Conservation (phyloP, 495 filamentous ascomycete genomes). For the Pseudevernia furfuracea region DNA sequence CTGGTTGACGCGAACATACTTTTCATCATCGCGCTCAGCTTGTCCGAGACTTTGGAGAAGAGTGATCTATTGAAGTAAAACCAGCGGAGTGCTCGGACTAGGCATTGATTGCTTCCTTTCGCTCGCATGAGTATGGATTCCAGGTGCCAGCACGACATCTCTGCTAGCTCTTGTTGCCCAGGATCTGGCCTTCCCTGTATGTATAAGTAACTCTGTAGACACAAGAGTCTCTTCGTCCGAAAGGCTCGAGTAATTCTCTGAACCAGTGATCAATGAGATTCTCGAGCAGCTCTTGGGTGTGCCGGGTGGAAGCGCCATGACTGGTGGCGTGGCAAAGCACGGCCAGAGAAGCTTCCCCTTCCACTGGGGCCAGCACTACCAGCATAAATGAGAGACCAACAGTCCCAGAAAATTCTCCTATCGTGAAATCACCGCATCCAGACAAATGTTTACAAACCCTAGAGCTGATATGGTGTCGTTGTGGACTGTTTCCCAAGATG, state of each 20-base stretch:
- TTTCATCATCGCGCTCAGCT: conserved; percentile 52
- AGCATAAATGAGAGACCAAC: too few relatives aligned
- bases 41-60: conserved; percentile 56
- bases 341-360: background rate
- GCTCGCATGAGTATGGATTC: background rate
- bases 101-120: background rate
- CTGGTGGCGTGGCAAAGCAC: background rate
- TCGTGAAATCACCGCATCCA: too few relatives aligned
- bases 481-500: background rate
- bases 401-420: too few relatives aligned
- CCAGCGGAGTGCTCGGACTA: background rate
- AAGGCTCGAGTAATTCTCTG: background rate
- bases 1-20: conserved; percentile 68
- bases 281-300: background rate
- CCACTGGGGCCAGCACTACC: too few relatives aligned
- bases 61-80: conserved; percentile 19
- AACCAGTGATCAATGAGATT: background rate
- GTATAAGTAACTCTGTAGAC: background rate
- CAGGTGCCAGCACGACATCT: too few relatives aligned
- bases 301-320: background rate
- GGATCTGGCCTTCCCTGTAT: too few relatives aligned
- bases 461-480: background rate
- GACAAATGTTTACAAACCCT: too few relatives aligned
- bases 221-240: background rate
- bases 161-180: too few relatives aligned